Base-by-base conservation (phyloP, 2,329 filamentous ascomycete genomes). In the Phoma sp. region DNA sequence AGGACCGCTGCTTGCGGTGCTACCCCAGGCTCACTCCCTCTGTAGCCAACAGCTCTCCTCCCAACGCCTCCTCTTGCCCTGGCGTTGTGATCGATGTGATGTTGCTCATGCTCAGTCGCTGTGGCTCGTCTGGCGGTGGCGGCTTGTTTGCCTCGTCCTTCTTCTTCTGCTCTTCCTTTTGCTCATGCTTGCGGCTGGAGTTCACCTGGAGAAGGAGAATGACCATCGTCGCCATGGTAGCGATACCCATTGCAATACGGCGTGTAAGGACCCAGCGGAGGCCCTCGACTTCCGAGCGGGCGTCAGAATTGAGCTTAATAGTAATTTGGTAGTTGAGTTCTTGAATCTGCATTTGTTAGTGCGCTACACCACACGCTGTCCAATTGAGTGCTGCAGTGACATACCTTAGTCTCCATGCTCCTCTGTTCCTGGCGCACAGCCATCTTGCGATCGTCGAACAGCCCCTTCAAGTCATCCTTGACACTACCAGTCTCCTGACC, bases 381-480 rank as follows among this genome's bases (percentile, higher is more conserved):
- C 18, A 18, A 18, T 18, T 18, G 18, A 18, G 18, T 29, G 9
- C 27, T 9, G 24, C 3, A 14, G 6, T 24, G 22, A 42, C 50
- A 18, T 78, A 91, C 88, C 65, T 88, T 88, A 45, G 89, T 90
- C 70, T 98, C 93, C 69, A 90, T 89, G 6, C 83, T 82, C 70
- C 92, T 88, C 76, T 97, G 92, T 73, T 97, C 90, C 74, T 93
- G 90, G 49, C 92, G 82, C 1, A 96, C 92, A 2, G 86, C 85
- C 90, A 98, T 96, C 73, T 93, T 95, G 38, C 96, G 86, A 72
- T 99, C 93, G 69, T 98, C 93, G 73, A 98, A 97, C 83, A 97
- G 89, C 52, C 91, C 93, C 72, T 93, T 91, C n/a, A 98, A 83
- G 50, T 93, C 91, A 70, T 99, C 93, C 66, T 91, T 95, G 55